Conservation (phyloP, 2,329 filamentous ascomycete genomes). For the Curvularia verruculosa region DNA sequence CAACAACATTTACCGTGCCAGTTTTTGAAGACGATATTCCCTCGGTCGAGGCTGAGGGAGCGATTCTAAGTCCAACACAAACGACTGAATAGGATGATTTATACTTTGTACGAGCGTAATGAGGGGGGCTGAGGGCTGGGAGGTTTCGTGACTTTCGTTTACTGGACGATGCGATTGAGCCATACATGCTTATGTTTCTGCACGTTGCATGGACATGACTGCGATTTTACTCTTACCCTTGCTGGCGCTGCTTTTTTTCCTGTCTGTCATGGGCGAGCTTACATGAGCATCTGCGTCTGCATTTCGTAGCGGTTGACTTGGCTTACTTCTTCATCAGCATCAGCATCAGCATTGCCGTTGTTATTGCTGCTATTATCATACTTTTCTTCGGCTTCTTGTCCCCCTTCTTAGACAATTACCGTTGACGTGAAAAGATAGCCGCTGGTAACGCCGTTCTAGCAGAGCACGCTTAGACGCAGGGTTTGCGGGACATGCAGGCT, state of each 20-base stretch:
- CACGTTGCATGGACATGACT: neutral
- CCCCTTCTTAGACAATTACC: neutral
- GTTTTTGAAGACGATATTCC: constrained; percentile 22
- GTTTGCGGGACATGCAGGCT: constrained; percentile 2
- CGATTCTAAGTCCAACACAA: constrained; percentile 23
- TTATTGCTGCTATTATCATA: neutral
- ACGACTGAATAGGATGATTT: constrained; percentile 2
- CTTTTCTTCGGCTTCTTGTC: neutral
- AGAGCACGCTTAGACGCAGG: constrained; percentile 2
- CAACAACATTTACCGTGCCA: constrained; percentile 26
- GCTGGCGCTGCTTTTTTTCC: neutral
- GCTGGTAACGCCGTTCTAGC: neutral
- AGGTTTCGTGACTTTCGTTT: neutral
- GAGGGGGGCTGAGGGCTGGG: neutral
- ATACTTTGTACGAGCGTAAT: neutral
- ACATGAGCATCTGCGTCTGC: neutral
- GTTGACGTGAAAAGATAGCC: neutral
- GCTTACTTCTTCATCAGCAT: constrained; percentile 3
- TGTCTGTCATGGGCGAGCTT: neutral
- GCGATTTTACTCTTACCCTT: neutral
- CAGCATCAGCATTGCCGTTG: neutral
- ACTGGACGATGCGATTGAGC: neutral
- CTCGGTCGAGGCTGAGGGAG: neutral
- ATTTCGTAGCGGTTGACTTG: neutral
- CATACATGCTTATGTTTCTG: neutral